phyloP scores from a whole-genome alignment of 2,329 filamentous ascomycete genomes.

The Aureobasidium sp. region DNA sequence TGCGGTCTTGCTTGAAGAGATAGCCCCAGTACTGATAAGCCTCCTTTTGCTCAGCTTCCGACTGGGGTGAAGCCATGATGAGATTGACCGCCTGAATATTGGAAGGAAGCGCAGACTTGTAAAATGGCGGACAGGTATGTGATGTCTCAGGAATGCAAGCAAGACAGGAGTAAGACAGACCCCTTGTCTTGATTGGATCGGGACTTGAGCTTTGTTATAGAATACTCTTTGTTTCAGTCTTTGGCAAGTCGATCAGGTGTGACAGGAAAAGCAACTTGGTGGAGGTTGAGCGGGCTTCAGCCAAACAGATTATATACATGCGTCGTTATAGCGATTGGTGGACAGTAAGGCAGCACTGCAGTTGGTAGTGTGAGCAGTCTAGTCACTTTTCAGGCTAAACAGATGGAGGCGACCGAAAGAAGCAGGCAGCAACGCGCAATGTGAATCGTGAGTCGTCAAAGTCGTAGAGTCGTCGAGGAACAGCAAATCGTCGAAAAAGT shows the following conservation, averaged over 20 bases:
- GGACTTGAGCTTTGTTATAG: background rate
- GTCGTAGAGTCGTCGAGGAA: background rate
- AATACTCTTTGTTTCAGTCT: background rate
- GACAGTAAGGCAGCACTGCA: slow-evolving; percentile 11
- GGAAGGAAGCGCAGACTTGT: background rate
- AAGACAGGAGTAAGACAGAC: background rate
- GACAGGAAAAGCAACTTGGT: background rate
- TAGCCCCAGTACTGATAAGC: slow-evolving; percentile 44
- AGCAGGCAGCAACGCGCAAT: slow-evolving; percentile 8
- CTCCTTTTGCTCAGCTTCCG: slow-evolving; percentile 28
- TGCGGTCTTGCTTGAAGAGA: slow-evolving; percentile 43
- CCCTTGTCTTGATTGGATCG: background rate
- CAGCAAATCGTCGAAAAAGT: background rate
- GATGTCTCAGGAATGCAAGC: background rate
- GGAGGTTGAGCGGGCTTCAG: background rate
- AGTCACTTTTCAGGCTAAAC: background rate
- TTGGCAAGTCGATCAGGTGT: background rate
- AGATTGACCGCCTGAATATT: background rate
- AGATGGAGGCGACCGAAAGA: background rate
- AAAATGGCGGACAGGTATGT: background rate
- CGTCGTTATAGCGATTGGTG: slow-evolving; percentile 4
- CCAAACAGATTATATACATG: background rate
- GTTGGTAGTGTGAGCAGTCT: background rate
- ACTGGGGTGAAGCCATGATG: background rate
- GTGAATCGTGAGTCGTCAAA: background rate